Percentiles rank a stretch among this genome's conserved stretches.
phyloP scores from a whole-genome alignment of 371 early-diverging fungal genomes.

The Mucor lusitanicus region DNA sequence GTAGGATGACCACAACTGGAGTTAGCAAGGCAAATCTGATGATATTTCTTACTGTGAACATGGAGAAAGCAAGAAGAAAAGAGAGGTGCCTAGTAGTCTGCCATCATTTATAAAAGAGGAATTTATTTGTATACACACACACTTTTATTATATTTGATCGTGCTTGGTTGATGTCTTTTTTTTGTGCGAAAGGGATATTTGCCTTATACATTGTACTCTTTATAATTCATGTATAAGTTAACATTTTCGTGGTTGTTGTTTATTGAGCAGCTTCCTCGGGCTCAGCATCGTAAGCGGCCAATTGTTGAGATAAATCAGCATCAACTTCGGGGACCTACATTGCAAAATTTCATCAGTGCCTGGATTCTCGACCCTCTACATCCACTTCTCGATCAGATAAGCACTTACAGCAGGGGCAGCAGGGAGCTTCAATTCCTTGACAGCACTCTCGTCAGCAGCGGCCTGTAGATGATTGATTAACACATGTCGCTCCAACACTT shows the following conservation, averaged over 20 bases:
- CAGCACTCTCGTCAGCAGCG: constrained; percentile 42
- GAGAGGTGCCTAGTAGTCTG: too few species aligned
- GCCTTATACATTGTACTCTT: not conserved
- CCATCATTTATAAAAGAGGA: not conserved
- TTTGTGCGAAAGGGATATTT: constrained; percentile 1
- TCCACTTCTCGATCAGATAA: not conserved
- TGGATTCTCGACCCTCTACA: not conserved
- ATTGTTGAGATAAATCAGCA: constrained; percentile 46
- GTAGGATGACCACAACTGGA: constrained; percentile 27
- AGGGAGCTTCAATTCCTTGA: constrained; percentile 57
- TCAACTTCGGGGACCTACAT: constrained; percentile 46
- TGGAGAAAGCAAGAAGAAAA: constrained; percentile 1
- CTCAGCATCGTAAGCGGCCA: constrained; percentile 51
- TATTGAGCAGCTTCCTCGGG: constrained; percentile 48
- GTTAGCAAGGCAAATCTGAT: constrained; percentile 20
- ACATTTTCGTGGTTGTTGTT: constrained; percentile 11
- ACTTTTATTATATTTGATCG: constrained; percentile 9
- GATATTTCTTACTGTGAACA: constrained; percentile 8
- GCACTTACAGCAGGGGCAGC: constrained; percentile 47
- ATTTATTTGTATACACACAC: constrained; percentile 11
- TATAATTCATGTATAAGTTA: not conserved
- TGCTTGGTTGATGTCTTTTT: constrained; percentile 1
- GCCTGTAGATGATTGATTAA: constrained; percentile 20
- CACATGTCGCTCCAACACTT: not conserved
- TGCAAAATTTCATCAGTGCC: not conserved